Evolutionary conservation across 176 grass and related monocot species (phyloP), one percentile per base, ranked within the genome.

Genomic region (Areca catechu): DNA sequence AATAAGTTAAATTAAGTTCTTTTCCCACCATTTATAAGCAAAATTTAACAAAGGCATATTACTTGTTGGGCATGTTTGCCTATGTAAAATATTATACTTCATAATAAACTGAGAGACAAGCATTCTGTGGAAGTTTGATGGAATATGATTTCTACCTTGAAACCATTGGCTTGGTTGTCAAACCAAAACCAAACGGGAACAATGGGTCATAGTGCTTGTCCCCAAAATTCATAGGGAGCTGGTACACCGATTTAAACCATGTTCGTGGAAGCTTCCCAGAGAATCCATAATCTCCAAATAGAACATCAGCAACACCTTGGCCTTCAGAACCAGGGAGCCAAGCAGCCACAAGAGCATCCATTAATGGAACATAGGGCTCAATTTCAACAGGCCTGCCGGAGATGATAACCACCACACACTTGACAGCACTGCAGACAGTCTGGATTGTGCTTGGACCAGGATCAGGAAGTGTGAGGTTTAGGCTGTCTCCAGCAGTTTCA

Each of bases 301-400:
- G 74, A 25, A 90, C 71, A 69, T 96, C 91, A 16, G 86, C 66
- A 0, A 96, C 80, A 62, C 91, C 91, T 71, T 81, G 91, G 19
- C 91, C 91, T 74, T 90, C 91, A 7, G 80, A 78, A 53, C 86
- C 91, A 58, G 80, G 91, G 75, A 96, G 86, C 91, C 91, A 96
- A 52, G 91, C 91, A 59, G 86, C 91, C 49, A 96, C 83, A 57
- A 90, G 83, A 0, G 86, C 91, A 69, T 96, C 91, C 86, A 96
- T 84, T 58, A 79, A 20, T 14, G 66, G 74, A 55, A 96, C 50
- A 62, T 96, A 96, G 16, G 91, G 83, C 24, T 96, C 80, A 52
- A 96, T 70, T 14, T 90, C 72, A 58, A 96, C 74, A 22, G 91
- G 91, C 47, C 91, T 74, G 5, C 91, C 91, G 23, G 86, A 90